phyloP scores from a whole-genome alignment of 768 basidiomycete species.

The Mycena epipterygia region DNA sequence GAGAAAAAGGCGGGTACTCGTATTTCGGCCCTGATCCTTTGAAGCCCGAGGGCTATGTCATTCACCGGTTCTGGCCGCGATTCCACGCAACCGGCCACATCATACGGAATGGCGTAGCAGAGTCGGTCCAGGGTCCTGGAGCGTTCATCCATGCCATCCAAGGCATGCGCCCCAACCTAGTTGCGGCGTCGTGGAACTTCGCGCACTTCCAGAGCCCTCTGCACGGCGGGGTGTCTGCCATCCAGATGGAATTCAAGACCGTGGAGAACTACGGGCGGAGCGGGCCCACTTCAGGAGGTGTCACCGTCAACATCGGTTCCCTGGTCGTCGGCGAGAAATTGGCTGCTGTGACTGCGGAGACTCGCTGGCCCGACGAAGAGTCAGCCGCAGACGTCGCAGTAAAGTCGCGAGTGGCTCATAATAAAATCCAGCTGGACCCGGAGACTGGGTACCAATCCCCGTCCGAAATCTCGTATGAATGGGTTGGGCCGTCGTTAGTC shows the following conservation, averaged over 20 bases:
- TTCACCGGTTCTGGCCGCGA: constrained; percentile 94
- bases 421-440: constrained; percentile 71
- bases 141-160: constrained; percentile 98
- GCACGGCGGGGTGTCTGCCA: constrained; percentile 82
- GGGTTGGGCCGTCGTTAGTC: constrained; percentile 80
- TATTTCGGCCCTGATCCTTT: constrained; percentile 82
- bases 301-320: constrained; percentile 88
- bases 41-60: constrained; percentile 86
- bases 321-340: constrained; percentile 88
- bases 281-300: constrained; percentile 85
- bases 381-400: constrained; percentile 59
- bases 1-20: constrained; percentile 89
- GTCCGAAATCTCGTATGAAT: constrained; percentile 75
- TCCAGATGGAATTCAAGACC: constrained; percentile 98
- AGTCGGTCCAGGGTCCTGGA: constrained; percentile 71
- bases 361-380: constrained; percentile 78
- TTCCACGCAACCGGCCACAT: constrained; percentile 74
- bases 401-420: constrained; percentile 76
- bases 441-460: constrained; percentile 90
- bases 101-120: constrained; percentile 74
- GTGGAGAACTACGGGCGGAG: constrained; percentile 82
- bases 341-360: constrained; percentile 83
- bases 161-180: constrained; percentile 96
- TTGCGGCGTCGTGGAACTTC: constrained; percentile 97
- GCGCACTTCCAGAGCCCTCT: constrained; percentile 86